Percentiles rank a stretch among this genome's conserved stretches.
These are phyloP conservation scores for Purshia tridentata DNA, from an alignment of 306 rosid species.

Conservation along the genomic window DNA sequence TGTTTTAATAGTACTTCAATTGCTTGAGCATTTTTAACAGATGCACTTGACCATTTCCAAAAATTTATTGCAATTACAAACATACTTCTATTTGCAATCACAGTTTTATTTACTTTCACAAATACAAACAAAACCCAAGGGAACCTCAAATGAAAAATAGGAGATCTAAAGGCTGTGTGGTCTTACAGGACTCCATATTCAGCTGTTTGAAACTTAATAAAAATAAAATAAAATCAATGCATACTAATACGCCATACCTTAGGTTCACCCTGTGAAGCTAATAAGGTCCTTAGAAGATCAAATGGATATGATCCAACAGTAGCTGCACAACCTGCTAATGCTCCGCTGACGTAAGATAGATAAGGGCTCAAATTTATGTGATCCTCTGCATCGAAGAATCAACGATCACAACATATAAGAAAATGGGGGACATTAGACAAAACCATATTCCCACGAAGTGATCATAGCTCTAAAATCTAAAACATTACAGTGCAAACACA, in stretches of 20 bases:
- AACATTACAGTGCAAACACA: neutral
- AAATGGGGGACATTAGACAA: constrained; percentile 13
- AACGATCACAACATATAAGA: neutral
- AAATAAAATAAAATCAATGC: neutral
- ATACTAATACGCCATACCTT: constrained; percentile 48
- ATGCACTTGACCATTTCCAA: neutral
- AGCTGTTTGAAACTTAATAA: neutral
- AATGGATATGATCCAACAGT: constrained; percentile 93
- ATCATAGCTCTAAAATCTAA: neutral
- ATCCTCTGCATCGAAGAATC: constrained; percentile 63
- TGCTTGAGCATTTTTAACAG: neutral
- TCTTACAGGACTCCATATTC: neutral
- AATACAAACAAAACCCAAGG: neutral
- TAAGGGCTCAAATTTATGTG: constrained; percentile 78
- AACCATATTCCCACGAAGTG: neutral
- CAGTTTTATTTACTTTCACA: neutral
- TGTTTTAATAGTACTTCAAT: no score
- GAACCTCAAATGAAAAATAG: neutral
- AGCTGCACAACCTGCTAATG: constrained; percentile 92
- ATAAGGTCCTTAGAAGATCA: constrained; percentile 89
- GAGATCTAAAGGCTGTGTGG: neutral
- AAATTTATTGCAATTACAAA: neutral
- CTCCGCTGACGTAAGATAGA: constrained; percentile 86
- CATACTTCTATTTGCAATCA: neutral
- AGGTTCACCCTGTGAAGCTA: constrained; percentile 99